Evolutionary conservation across 306 rosid genomes (phyloP), one percentile per base, ranked within the genome.

Genomic region (Fagus crenata): DNA sequence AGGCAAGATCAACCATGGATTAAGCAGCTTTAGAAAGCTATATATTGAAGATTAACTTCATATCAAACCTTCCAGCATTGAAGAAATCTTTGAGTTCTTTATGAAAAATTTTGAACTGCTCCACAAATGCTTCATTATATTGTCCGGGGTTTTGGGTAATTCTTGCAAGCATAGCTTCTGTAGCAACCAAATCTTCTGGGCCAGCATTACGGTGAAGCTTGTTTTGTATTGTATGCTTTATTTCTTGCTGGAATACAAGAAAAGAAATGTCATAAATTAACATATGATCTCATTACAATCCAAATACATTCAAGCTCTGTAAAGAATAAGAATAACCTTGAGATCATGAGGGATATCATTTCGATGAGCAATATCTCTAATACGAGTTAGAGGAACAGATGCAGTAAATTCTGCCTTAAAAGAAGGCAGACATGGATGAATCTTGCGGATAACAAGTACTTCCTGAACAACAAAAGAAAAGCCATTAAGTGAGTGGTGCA

Each of bases 171-270:
- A 95, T 95, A 40, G 96, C 96, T 81, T 92, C 98, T 28, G 98
- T 92, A 76, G 98, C 94, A 86, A 95, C 83, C 87, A 95, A 86
- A 87, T 95, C 98, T 85, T 95, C 98, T 33, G 98, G 98, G 33
- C 98, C 98, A 64, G 98, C 98, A 87, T 87, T 90, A 28, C 98
- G 95, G 71, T 92, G 99, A 85, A 95, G 99, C 84, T 95, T 95
- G 92, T 95, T 95, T 87, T 95, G 99, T 85, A 95, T 92, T 70
- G 99, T 92, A 80, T 95, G 97, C 82, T 95, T 95, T 79, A 95
- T 95, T 82, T 92, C 91, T 83, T 80, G 87, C 99, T 95, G 97
- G 58, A 80, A 72, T 75, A 49, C 22, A 59, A 78, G 68, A 58
- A 79, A 76, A 51, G 41, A 74, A 12, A 80, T 68, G 31, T 0